phyloP scores from a whole-genome alignment of 2,329 filamentous ascomycete genomes.

The Cladosporium halotolerans region DNA sequence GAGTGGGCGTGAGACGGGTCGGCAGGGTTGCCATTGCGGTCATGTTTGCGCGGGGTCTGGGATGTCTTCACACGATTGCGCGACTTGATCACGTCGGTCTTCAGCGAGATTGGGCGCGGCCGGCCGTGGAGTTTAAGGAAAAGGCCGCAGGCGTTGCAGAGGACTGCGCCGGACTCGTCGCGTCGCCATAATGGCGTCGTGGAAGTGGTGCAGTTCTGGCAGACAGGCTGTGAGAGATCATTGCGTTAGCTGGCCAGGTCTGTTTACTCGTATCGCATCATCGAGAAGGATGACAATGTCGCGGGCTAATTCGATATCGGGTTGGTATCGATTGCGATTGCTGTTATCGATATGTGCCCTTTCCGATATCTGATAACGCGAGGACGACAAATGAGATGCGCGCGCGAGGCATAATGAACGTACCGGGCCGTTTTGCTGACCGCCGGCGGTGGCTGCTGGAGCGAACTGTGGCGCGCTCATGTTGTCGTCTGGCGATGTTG shows the following conservation, averaged over 20 bases:
- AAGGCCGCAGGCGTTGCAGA: conserved; percentile 96
- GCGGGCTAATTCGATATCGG: neutral
- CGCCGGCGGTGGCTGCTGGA: conserved; percentile 58
- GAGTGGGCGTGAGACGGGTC: conserved; percentile 5
- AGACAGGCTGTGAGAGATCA: conserved; percentile 72
- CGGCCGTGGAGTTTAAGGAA: conserved; percentile 96
- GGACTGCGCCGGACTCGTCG: conserved; percentile 89
- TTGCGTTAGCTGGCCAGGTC: neutral
- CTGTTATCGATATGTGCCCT: conserved; percentile 21
- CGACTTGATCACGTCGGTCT: conserved; percentile 99
- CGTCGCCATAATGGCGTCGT: conserved; percentile 96
- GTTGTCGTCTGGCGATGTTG: conserved; percentile 35
- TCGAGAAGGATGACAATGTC: too few species aligned
- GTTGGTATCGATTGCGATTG: conserved; percentile 4
- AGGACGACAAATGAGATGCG: neutral
- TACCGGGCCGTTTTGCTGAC: conserved; percentile 55
- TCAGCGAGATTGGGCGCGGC: conserved; percentile 87
- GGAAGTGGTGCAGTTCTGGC: conserved; percentile 91
- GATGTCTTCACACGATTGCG: conserved; percentile 95
- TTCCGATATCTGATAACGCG: neutral
- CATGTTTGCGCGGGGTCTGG: conserved; percentile 50
- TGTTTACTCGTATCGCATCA: neutral
- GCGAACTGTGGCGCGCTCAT: conserved; percentile 59
- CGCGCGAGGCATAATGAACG: conserved; percentile 27
- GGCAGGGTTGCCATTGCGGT: conserved; percentile 63